These are phyloP conservation scores for Fagus sylvatica DNA, from an alignment of 306 rosid species.

Conservation along the genomic window DNA sequence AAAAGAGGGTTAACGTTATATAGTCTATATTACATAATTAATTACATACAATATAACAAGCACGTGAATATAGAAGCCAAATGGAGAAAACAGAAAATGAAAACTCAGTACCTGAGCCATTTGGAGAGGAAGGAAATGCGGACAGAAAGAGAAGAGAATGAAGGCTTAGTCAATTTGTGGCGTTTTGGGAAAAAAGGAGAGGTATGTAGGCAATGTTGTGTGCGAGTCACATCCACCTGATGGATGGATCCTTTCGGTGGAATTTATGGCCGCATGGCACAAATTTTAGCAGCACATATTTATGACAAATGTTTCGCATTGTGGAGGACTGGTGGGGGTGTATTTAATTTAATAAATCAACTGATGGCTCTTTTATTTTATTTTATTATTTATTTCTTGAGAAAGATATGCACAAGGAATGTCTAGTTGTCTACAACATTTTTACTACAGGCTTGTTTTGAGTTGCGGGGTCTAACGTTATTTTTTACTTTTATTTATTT, in stretches of 20 bases:
- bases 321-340: constrained; percentile 5
- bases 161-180: constrained; percentile 17
- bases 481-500: background rate
- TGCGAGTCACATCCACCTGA: constrained; percentile 39
- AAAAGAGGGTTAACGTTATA: background rate
- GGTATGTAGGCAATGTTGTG: constrained; percentile 32
- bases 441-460: too few relatives aligned
- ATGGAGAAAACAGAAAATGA: background rate
- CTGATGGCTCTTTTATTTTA: background rate
- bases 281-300: constrained; percentile 3
- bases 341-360: constrained; percentile 6
- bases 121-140: constrained; percentile 28
- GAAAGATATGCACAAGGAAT: too few relatives aligned
- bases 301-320: constrained; percentile 29
- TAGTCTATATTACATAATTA: background rate
- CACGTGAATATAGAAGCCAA: background rate
- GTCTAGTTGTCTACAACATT: background rate
- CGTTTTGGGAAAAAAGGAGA: background rate
- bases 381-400: background rate
- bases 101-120: constrained; percentile 79
- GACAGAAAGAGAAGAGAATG: constrained; percentile 18
- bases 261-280: constrained; percentile 22
- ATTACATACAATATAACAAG: background rate
- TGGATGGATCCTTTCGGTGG: constrained; percentile 30
- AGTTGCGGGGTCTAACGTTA: background rate